Base-by-base conservation (phyloP, 2,329 filamentous ascomycete species). In the Sporothrix euskadiensis region DNA sequence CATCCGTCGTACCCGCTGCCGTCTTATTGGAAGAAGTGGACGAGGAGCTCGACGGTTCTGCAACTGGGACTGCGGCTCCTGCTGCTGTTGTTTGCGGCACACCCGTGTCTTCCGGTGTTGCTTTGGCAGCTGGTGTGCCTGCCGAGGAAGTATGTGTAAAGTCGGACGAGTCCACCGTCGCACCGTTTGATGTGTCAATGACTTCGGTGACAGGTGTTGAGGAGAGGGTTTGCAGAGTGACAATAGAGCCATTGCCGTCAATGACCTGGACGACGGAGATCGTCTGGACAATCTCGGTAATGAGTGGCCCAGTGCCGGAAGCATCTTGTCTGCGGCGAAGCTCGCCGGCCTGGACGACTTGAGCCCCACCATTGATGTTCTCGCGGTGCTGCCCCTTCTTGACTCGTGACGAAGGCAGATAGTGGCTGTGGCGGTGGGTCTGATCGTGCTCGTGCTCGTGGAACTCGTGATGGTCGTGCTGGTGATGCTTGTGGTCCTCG, bases 231-330 rank as follows among this genome's bases (percentile, higher is more conserved):
- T 83, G 80, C 30, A 84, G 78, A 70, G 82, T 79, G 63, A 87
- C 78, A 68, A 84, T 81, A 39, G 81, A 82, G 75, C 87, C 87
- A 61, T 79, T 78, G 63, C 80, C 80, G 79, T 88, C 85, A 75
- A 88, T 83, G 75, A 86, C 78, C 76, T 88, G 84, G 72, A 89
- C 79, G 78, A 89, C 81, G 35, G 86, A 87, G 75, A 89, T 80
- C 77, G 87, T 89, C 79, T 88, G 83, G 71, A 88, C 81, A 77
- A 89, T 81, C 74, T 82, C 80, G 16, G 83, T 85, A 77, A 86
- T 80, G 77, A 82, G 80, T 69, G 78, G 74, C 30, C 81, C 79
- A 66, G 75, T 68, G 56, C 72, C 74, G 70, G 72, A 61, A 72
- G 71, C 72, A 73, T 74, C 73, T 73, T 74, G 72, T 77, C 79